Evolutionary conservation across 2,329 filamentous ascomycete genomes (phyloP).

Genomic region (Monosporascus sp.): DNA sequence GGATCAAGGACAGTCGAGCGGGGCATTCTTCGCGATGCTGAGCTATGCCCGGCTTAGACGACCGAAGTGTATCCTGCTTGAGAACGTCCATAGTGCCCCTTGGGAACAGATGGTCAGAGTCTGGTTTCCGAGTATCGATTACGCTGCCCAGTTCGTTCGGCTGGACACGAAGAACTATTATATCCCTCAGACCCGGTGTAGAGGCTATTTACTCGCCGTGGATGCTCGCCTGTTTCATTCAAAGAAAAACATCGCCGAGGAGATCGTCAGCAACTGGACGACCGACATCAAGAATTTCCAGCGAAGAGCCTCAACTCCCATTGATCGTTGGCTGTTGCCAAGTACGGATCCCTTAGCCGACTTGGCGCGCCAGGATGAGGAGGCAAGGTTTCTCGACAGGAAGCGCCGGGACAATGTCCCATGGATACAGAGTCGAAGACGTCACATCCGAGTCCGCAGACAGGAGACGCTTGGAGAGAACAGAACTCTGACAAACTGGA

Average conservation of each 20-base stretch:
- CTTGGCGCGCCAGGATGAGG: slow-evolving; percentile 43
- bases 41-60: slow-evolving; percentile 48
- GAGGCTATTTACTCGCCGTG: slow-evolving; percentile 57
- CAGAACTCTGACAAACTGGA: slow-evolving; percentile 56
- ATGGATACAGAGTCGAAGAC: slow-evolving; percentile 53
- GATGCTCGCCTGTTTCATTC: slow-evolving; percentile 31
- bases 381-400: slow-evolving; percentile 26
- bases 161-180: slow-evolving; percentile 69
- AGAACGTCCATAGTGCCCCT: slow-evolving; percentile 61
- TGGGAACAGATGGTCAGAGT: slow-evolving; percentile 48
- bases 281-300: slow-evolving; percentile 40
- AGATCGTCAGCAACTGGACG: slow-evolving; percentile 37
- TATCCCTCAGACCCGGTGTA: slow-evolving; percentile 62
- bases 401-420: slow-evolving; percentile 28
- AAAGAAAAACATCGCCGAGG: slow-evolving; percentile 10
- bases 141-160: slow-evolving; percentile 42
- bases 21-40: slow-evolving; percentile 60
- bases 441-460: slow-evolving; percentile 53
- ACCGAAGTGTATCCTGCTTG: slow-evolving; percentile 62
- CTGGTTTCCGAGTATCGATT: slow-evolving; percentile 44
- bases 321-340: slow-evolving; percentile 56
- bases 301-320: slow-evolving; percentile 55
- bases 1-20: slow-evolving; percentile 58
- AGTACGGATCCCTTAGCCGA: slow-evolving; percentile 50
- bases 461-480: slow-evolving; percentile 44